A percentile compares a stretch with the other conserved stretches of the same genome.
These are phyloP conservation scores for Hexamita inflata DNA, from an alignment of 208 protist genomes.

Conservation along the genomic window DNA sequence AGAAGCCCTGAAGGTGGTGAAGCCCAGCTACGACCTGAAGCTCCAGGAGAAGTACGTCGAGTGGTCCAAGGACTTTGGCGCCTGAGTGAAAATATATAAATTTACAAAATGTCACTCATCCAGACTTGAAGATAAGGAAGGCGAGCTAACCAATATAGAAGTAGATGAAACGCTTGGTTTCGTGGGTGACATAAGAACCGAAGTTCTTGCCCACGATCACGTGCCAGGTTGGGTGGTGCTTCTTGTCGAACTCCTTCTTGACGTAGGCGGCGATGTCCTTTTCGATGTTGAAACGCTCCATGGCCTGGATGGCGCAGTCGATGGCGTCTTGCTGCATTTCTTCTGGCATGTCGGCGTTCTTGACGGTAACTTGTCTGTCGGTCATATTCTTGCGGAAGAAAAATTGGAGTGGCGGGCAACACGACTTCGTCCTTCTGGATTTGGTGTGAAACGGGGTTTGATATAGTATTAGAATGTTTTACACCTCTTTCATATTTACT, in stretches of 20 bases:
- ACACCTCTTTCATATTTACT: too few relatives aligned
- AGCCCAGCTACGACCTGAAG: too few relatives aligned
- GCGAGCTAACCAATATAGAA: constrained; percentile 97
- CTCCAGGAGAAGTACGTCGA: too few relatives aligned
- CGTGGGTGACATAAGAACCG: constrained; percentile 98
- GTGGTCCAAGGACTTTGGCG: too few relatives aligned
- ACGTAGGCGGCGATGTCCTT: constrained; percentile 98
- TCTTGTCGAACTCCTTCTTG: constrained; percentile 96
- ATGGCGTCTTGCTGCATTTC: constrained; percentile 85
- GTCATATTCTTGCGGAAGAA: constrained; percentile 40
- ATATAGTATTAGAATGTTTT: too few relatives aligned
- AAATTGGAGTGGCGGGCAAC: too few relatives aligned
- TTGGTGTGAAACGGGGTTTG: too few relatives aligned
- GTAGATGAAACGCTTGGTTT: constrained; percentile 97
- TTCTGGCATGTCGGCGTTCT: constrained; percentile 64
- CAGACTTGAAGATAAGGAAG: constrained; percentile 90
- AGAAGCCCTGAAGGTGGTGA: too few relatives aligned
- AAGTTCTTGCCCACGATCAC: constrained; percentile 99
- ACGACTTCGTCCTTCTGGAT: too few relatives aligned
- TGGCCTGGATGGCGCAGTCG: constrained; percentile 78
- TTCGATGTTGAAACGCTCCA: constrained; percentile 97
- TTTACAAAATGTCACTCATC: too few relatives aligned
- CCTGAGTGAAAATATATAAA: too few relatives aligned
- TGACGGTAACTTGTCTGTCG: constrained; percentile 51
- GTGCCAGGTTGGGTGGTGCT: constrained; percentile 99